Evolutionary conservation across 352 stramenopile species (phyloP).

Genomic region (Ochromonadaceae sp.): DNA sequence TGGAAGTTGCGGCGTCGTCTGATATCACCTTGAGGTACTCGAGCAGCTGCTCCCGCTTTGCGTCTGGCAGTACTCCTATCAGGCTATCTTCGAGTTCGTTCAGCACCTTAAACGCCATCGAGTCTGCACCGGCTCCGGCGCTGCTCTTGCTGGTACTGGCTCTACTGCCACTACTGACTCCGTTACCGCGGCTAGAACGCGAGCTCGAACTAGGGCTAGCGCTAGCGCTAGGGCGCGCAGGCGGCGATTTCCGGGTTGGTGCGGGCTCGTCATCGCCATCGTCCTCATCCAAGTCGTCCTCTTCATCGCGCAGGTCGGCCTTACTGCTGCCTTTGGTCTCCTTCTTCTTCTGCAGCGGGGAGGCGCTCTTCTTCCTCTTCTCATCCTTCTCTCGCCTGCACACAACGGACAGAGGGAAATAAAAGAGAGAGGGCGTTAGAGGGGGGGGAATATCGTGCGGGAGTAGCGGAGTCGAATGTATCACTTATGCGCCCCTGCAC

Average conservation of each 20-base stretch:
- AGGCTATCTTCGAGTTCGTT: no score
- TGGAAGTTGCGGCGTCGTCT: no score
- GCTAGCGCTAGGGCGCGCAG: background rate
- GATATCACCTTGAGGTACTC: no score
- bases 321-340: background rate
- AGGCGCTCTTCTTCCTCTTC: background rate
- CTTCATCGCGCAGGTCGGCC: background rate
- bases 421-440: no score
- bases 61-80: no score
- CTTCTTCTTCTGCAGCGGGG: background rate
- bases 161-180: background rate
- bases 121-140: background rate
- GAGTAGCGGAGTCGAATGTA: no score
- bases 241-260: background rate
- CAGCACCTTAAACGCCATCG: no score
- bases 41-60: no score
- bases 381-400: no score
- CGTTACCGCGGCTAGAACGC: background rate
- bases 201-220: background rate
- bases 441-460: no score
- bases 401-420: no score
- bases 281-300: background rate
- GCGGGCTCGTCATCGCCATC: background rate
- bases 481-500: no score
- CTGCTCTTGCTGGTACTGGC: background rate